Evolutionary conservation across 192 early-diverging fungal species (phyloP), one percentile per base, ranked within the genome.

Genomic region (Spizellomyces punctatus): DNA sequence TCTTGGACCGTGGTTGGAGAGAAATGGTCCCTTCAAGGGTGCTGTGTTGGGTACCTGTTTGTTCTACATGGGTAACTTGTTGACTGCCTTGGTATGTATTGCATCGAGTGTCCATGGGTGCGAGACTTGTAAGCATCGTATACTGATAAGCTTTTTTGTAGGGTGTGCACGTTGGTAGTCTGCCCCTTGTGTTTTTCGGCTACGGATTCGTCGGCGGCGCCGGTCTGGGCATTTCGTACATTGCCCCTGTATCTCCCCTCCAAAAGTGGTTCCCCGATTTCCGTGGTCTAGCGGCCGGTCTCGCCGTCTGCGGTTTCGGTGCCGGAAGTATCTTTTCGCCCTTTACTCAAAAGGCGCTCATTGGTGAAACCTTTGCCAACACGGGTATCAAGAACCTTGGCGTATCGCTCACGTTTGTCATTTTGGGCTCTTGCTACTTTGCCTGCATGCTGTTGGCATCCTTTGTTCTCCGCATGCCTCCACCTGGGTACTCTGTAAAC

Each of bases 1-100:
- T n/a, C 82, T 90, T 58, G 91, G 91, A 7, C 91, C 91, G 0
- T 93, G 91, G 91, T 81, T 93, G 60, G 91, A 93, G 75, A 86
- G 89, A 46, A 84, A 86, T 64, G 88, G 89, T 41, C 91, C 91
- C 22, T 82, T 87, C n/a, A 81, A 83, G 76, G 88, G 87, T 52
- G 81, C 89, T 1, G 54, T 88, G 12, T 71, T 91, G 10, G 92
- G 89, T 8, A 82, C 89, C 6, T 54, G 74, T 10, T 73, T 93
- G 21, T 93, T 91, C 74, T 89, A 86, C 66, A 41, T 85, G 42
- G 92, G 90, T 0, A 87, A 93, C 67, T 83, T 91, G 64, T 64
- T 91, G 17, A 82, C 90, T 5, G 82, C 88, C 27, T 73, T 91
- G 27, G 64, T 52, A 52, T 10, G 49, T 52, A 9, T n/a, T n/a